These are phyloP conservation scores for Pleurotus ostreatus DNA, from an alignment of 768 basidiomycete species.

Conservation along the genomic window DNA sequence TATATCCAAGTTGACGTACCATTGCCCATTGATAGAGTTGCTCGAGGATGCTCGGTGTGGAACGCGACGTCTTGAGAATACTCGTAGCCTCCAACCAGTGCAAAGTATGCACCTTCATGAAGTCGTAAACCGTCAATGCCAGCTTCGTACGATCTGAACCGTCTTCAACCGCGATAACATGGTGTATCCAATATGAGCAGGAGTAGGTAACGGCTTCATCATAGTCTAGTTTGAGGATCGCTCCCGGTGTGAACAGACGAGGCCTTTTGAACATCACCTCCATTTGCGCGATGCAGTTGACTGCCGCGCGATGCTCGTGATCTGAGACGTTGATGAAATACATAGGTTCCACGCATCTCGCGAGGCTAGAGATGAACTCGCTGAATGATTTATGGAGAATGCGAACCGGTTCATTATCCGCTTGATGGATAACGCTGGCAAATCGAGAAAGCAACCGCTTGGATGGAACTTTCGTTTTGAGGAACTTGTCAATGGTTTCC, in stretches of 20 bases:
- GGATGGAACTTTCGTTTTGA: neutral
- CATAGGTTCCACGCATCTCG: constrained; percentile 1
- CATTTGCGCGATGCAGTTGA: neutral
- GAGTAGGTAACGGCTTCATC: constrained; percentile 5
- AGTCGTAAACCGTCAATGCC: neutral
- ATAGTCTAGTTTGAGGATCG: neutral
- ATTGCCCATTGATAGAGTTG: constrained; percentile 1
- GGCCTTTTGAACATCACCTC: neutral
- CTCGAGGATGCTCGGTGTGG: constrained; percentile 2
- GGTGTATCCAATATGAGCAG: constrained; percentile 7
- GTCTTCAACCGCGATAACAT: neutral
- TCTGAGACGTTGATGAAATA: constrained; percentile 6
- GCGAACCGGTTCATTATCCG: neutral
- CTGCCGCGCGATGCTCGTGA: constrained; percentile 4
- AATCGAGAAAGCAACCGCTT: neutral
- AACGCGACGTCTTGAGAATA: neutral
- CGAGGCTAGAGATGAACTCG: constrained; percentile 6
- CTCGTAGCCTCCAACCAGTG: constrained; percentile 8
- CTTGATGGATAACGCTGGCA: neutral
- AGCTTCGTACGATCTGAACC: neutral
- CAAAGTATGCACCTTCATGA: constrained; percentile 1
- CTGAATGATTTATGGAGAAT: constrained; percentile 11
- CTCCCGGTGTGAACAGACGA: neutral
- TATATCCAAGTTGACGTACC: neutral
- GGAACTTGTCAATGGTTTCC: neutral